These are phyloP conservation scores for Eucalyptus brandiana DNA, from an alignment of 345 rosid genomes.

Conservation along the genomic window DNA sequence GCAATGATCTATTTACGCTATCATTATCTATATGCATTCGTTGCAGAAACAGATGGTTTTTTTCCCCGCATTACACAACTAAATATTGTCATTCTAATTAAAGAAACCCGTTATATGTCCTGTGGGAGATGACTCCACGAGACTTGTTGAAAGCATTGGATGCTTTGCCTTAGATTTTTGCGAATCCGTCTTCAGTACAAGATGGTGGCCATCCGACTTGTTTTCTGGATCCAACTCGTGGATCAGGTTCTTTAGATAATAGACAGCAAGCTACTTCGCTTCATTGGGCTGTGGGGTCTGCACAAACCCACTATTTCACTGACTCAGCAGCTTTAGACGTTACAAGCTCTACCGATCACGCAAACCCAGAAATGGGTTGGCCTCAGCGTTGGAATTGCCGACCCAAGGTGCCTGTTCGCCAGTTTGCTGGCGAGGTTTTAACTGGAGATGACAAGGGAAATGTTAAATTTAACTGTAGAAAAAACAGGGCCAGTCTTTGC, in stretches of 20 bases:
- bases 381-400: neutral
- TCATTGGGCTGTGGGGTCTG: neutral
- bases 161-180: neutral
- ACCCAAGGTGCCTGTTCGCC: neutral
- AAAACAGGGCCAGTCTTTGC: neutral
- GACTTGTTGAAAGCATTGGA: neutral
- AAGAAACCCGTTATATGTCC: neutral
- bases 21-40: neutral
- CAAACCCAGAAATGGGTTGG: neutral
- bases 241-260: neutral
- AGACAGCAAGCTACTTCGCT: neutral
- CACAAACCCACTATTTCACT: neutral
- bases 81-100: neutral
- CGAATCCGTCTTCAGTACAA: neutral
- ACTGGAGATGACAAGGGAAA: neutral
- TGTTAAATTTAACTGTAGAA: neutral
- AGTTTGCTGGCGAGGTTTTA: neutral
- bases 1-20: neutral
- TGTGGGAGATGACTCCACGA: neutral
- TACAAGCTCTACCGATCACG: neutral
- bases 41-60: neutral
- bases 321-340: neutral
- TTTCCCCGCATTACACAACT: neutral
- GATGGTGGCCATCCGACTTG: neutral
- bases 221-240: neutral